These are phyloP conservation scores for Pyricularia sp. DNA, from an alignment of 2,329 filamentous ascomycete species.

Conservation along the genomic window DNA sequence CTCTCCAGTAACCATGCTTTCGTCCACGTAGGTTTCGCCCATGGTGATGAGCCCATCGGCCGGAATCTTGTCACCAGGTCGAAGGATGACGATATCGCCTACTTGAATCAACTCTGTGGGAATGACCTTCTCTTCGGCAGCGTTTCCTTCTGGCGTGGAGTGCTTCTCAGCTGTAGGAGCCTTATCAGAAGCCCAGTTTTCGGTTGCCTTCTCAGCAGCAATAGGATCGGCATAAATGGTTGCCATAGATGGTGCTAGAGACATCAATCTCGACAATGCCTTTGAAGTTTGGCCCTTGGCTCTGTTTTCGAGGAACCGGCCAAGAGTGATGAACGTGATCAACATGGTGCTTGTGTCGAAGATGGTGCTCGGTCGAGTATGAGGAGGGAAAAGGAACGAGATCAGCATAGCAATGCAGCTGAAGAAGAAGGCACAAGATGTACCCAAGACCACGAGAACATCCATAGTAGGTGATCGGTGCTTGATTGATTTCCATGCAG, in stretches of 20 bases:
- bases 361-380: constrained; percentile 74
- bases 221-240: constrained; percentile 94
- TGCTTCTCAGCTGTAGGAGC: constrained; percentile 31
- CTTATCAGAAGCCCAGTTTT: constrained; percentile 54
- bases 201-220: constrained; percentile 81
- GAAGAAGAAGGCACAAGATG: constrained; percentile 93
- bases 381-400: constrained; percentile 64
- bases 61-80: constrained; percentile 93
- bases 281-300: constrained; percentile 96
- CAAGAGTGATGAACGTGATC: constrained; percentile 88
- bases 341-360: constrained; percentile 99
- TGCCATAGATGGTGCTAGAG: constrained; percentile 88
- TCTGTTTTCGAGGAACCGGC: constrained; percentile 84
- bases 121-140: constrained; percentile 75
- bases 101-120: constrained; percentile 92
- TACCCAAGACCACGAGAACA: constrained; percentile 87
- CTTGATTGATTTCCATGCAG: constrained; percentile 86
- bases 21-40: constrained; percentile 89
- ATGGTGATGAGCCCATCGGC: constrained; percentile 81
- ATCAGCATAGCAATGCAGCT: constrained; percentile 81
- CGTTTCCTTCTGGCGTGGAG: constrained; percentile 39
- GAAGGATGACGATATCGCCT: constrained; percentile 84
- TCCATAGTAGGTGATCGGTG: constrained; percentile 96
- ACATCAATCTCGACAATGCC: constrained; percentile 90
- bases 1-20: constrained; percentile 98